Evolutionary conservation across 768 basidiomycete genomes (phyloP).

Genomic region (Gautieria morchelliformis): DNA sequence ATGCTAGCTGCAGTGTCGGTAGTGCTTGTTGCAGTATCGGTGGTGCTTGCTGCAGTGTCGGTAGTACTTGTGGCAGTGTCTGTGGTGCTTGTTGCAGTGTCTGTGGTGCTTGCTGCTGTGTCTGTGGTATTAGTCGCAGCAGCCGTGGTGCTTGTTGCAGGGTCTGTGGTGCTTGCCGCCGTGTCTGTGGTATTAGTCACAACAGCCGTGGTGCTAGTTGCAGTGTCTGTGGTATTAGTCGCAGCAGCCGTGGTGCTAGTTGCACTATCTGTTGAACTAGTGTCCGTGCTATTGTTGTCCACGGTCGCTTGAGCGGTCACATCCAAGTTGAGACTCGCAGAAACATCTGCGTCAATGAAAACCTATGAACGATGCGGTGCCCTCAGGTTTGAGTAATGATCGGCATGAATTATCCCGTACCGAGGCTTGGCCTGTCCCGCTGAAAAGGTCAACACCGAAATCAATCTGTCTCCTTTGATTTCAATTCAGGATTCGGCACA

Average conservation of each 20-base stretch:
- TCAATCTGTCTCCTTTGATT: not conserved
- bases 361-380: not conserved
- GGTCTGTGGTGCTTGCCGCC: too few relatives aligned
- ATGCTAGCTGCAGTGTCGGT: not conserved
- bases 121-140: too few relatives aligned
- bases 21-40: not conserved
- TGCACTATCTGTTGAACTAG: not conserved
- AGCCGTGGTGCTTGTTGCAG: too few relatives aligned
- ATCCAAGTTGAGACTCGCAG: not conserved
- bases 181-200: too few relatives aligned
- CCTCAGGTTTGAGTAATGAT: too few relatives aligned
- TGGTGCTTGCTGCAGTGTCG: not conserved
- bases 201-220: too few relatives aligned
- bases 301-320: not conserved
- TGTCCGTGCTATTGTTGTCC: not conserved
- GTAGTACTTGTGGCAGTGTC: not conserved
- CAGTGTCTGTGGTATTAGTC: not conserved
- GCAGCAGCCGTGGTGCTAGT: not conserved
- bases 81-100: not conserved
- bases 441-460: not conserved
- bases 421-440: not conserved
- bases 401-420: not conserved
- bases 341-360: conserved; percentile 1
- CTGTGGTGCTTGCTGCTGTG: not conserved
- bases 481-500: not conserved